A percentile compares a stretch with the other conserved stretches of the same genome.
phyloP scores from a whole-genome alignment of 495 filamentous ascomycete species.

The Penicillium alfredii region DNA sequence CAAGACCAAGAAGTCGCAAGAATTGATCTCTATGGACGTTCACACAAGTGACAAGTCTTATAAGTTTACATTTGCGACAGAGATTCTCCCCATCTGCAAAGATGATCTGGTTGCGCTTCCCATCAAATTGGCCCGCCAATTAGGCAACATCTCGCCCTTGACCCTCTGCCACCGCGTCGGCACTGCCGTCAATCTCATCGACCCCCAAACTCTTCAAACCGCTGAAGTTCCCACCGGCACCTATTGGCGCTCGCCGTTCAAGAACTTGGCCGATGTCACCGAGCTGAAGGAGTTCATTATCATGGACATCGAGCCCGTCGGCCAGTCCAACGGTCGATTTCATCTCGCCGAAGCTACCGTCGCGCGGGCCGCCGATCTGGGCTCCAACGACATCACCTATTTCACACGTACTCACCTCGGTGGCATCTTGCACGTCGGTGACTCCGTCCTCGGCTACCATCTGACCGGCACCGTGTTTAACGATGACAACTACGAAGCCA shows the following conservation, averaged over 20 bases:
- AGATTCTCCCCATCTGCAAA: constrained; percentile 90
- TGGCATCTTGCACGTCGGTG: constrained; percentile 76
- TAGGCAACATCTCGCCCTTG: constrained; percentile 82
- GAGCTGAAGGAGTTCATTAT: constrained; percentile 89
- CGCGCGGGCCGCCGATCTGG: constrained; percentile 82
- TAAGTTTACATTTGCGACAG: constrained; percentile 84
- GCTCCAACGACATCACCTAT: constrained; percentile 77
- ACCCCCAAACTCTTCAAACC: constrained; percentile 85
- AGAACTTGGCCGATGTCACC: constrained; percentile 71
- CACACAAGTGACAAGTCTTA: constrained; percentile 85
- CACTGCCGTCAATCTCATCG: constrained; percentile 80
- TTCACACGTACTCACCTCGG: constrained; percentile 88
- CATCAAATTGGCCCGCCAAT: constrained; percentile 71
- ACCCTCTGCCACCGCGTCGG: constrained; percentile 84
- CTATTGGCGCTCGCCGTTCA: constrained; percentile 88
- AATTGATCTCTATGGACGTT: constrained; percentile 88
- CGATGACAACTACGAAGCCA: constrained; percentile 70
- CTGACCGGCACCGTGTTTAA: constrained; percentile 88
- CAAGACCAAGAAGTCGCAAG: constrained; percentile 75
- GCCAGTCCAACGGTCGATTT: constrained; percentile 71
- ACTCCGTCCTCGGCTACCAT: constrained; percentile 88
- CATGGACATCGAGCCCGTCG: constrained; percentile 84
- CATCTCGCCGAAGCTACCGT: constrained; percentile 80
- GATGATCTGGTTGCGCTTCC: constrained; percentile 94
- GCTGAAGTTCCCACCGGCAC: constrained; percentile 71